Percentiles rank a stretch among this genome's conserved stretches.
phyloP scores from a whole-genome alignment of 495 filamentous ascomycete genomes.

The Aspergillus carlsbadensis region DNA sequence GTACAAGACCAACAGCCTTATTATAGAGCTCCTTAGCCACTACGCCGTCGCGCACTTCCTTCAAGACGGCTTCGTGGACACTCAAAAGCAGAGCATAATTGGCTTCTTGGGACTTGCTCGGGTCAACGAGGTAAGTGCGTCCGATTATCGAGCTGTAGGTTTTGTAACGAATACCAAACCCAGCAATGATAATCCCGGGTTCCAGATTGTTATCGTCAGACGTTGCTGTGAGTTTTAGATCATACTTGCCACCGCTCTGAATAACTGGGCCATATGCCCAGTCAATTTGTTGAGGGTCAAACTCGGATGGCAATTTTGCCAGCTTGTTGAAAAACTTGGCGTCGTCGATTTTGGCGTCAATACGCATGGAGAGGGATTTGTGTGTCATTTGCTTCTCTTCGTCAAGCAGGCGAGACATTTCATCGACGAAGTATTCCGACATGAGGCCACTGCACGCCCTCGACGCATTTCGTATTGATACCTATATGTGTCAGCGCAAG shows the following conservation, averaged over 20 bases:
- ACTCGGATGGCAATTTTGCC: constrained; percentile 77
- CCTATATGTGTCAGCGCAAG: constrained; percentile 39
- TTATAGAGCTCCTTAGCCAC: constrained; percentile 86
- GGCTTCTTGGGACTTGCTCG: constrained; percentile 88
- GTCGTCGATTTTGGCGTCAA: constrained; percentile 89
- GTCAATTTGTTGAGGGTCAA: constrained; percentile 89
- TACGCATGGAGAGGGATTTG: constrained; percentile 73
- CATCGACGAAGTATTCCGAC: constrained; percentile 92
- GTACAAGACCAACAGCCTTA: constrained; percentile 77
- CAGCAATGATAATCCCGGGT: constrained; percentile 86
- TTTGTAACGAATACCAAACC: constrained; percentile 89
- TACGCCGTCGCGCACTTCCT: constrained; percentile 84
- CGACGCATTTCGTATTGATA: constrained; percentile 88
- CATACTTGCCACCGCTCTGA: constrained; percentile 94
- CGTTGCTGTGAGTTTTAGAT: constrained; percentile 72
- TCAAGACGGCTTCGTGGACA: constrained; percentile 82
- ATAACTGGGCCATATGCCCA: constrained; percentile 91
- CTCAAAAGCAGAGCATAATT: constrained; percentile 91
- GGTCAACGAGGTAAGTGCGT: constrained; percentile 93
- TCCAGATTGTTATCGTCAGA: constrained; percentile 85
- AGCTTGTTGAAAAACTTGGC: constrained; percentile 85
- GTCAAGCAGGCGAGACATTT: constrained; percentile 94
- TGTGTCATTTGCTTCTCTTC: constrained; percentile 96
- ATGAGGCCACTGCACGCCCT: constrained; percentile 89
- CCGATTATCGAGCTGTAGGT: constrained; percentile 89